phyloP scores from a whole-genome alignment of 192 early-diverging fungal genomes.

The Backusella sp. region DNA sequence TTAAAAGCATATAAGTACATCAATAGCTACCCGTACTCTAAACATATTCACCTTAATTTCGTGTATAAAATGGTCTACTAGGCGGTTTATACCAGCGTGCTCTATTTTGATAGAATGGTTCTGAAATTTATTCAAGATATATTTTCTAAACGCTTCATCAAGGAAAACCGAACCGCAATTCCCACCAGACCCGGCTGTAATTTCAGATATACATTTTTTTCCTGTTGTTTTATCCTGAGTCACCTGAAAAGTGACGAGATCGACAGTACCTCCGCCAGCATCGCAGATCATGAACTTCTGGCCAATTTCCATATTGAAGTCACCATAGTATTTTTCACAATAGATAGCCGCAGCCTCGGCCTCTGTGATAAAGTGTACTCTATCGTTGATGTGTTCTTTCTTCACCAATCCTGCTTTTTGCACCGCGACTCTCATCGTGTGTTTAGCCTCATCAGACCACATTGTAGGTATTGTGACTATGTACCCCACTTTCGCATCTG shows the following conservation, averaged over 20 bases:
- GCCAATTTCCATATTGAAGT: constrained; percentile 39
- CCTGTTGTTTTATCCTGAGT: constrained; percentile 13
- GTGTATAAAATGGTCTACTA: constrained; percentile 40
- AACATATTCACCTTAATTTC: constrained; percentile 34
- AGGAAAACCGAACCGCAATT: constrained; percentile 46
- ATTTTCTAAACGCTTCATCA: constrained; percentile 36
- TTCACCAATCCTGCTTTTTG: constrained; percentile 49
- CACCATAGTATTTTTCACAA: constrained; percentile 43
- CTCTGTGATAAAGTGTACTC: constrained; percentile 44
- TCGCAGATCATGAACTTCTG: constrained; percentile 48
- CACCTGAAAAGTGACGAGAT: constrained; percentile 46
- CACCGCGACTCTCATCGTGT: constrained; percentile 52
- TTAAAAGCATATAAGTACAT: background rate
- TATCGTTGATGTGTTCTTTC: constrained; percentile 24
- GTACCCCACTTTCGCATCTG: background rate
- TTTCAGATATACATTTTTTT: constrained; percentile 33
- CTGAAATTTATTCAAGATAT: constrained; percentile 34
- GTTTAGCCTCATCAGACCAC: constrained; percentile 51
- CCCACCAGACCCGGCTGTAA: constrained; percentile 40
- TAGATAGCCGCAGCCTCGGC: constrained; percentile 51
- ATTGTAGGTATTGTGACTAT: background rate
- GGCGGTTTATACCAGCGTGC: constrained; percentile 31
- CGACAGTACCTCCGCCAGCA: constrained; percentile 50
- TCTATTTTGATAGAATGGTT: constrained; percentile 31
- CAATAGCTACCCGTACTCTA: background rate